Base-by-base conservation (phyloP, 108 stramenopile genomes). In the Pinguiococcus pyrenoidosus region DNA sequence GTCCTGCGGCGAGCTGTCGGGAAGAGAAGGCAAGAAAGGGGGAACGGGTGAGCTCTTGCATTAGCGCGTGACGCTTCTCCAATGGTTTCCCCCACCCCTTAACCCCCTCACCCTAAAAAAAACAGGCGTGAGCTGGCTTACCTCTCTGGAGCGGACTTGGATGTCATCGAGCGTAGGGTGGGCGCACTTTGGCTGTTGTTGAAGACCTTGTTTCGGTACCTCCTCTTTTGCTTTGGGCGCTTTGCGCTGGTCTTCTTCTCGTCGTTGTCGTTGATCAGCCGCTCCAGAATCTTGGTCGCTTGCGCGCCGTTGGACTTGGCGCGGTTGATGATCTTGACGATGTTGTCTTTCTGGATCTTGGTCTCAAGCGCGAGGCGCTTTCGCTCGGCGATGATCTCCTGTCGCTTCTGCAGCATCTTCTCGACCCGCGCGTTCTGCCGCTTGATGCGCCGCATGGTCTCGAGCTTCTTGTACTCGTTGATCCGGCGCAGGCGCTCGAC, bases 401-500 rank as follows among this genome's bases (percentile, higher is more conserved):
- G 46, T 50, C 51, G 67, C 29, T 54, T 64, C 32, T 37, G 42
- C n/a, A 60, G 32, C 71, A 79, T 74, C 23, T 59, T 50, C 29
- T 55, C 36, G n/a, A 71, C 66, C 27, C 78, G 45, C 18, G 45
- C 29, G 32, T 79, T 74, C 14, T 36, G 64, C 30, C 74, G 56
- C 27, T 58, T 44, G 46, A 79, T 74, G 66, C 74, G 67, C n/a
- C 71, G 66, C 30, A 72, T n/a, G 18, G 72, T 77, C 29, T 75
- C 69, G 13, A 74, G 62, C 27, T 76, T 48, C 35, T 68, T 56
- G 71, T 74, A 79, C 58, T 76, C 78, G 30, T 72, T 32, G 29
- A 77, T 79, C 28, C 78, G 75, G 20, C 44, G 62, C 29, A 79
- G 68, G 29, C 78, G 60, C 22, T 79, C 73, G 28, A 79, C 75